phyloP scores from a whole-genome alignment of 2,329 filamentous ascomycete species.

The Macrophomina pseudophaseolina region DNA sequence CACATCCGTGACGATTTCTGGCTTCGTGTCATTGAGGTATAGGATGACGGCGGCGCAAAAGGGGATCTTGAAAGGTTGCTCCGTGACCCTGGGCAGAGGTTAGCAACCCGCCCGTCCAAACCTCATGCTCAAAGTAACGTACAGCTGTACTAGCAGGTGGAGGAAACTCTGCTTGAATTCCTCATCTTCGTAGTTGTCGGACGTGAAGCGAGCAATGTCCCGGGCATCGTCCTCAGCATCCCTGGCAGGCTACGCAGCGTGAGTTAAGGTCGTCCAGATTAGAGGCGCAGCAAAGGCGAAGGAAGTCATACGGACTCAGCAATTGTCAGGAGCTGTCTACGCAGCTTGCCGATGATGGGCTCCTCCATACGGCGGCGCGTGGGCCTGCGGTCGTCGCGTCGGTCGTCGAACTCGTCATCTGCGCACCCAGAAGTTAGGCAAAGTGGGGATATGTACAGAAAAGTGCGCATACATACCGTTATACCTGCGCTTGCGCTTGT shows the following conservation, averaged over 20 bases:
- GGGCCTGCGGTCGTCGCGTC: conserved; percentile 38
- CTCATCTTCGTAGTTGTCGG: conserved; percentile 78
- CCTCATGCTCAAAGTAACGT: conserved; percentile 34
- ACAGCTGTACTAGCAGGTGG: conserved; percentile 76
- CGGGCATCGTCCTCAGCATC: conserved; percentile 41
- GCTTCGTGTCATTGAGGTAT: conserved; percentile 76
- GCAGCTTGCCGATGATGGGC: conserved; percentile 40
- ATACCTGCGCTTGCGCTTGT: conserved; percentile 77
- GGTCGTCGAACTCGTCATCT: conserved; percentile 34
- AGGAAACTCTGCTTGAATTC: conserved; percentile 76
- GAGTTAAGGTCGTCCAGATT: background rate
- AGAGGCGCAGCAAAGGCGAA: background rate
- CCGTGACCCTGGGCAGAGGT: conserved; percentile 61
- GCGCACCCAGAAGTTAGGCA: background rate
- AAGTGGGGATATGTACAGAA: background rate
- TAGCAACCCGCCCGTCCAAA: conserved; percentile 27
- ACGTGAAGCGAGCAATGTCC: conserved; percentile 64
- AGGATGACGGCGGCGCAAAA: conserved; percentile 86
- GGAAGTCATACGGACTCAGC: conserved; percentile 37
- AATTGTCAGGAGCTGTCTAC: conserved; percentile 43
- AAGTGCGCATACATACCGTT: conserved; percentile 65
- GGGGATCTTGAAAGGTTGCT: conserved; percentile 97
- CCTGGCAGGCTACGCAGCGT: conserved; percentile 16
- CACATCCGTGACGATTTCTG: conserved; percentile 74
- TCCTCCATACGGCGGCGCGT: conserved; percentile 44